phyloP scores from a whole-genome alignment of 1,284 basidiomycete species.

The Boletellus deceptivus region DNA sequence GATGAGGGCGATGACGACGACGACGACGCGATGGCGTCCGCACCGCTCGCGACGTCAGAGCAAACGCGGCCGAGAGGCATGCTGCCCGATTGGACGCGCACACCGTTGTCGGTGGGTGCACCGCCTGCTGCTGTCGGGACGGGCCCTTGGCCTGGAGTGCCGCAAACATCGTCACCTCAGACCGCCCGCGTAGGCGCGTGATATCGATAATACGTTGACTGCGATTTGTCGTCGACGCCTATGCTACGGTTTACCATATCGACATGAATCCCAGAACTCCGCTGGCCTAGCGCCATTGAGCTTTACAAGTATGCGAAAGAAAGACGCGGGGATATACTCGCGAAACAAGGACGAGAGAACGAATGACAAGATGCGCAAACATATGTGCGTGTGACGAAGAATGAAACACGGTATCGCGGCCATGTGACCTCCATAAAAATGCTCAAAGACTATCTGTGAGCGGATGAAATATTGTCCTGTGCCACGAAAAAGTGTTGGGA shows the following conservation, averaged over 20 bases:
- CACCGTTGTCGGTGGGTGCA: slow-evolving; percentile 58
- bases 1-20: slow-evolving; percentile 29
- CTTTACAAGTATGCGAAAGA: neutral
- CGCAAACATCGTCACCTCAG: slow-evolving; percentile 21
- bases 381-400: neutral
- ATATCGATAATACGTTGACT: slow-evolving; percentile 1
- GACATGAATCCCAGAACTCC: slow-evolving; percentile 9
- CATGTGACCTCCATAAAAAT: neutral
- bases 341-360: neutral
- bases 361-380: neutral
- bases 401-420: slow-evolving; percentile 1
- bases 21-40: slow-evolving; percentile 41
- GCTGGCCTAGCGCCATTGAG: slow-evolving; percentile 12
- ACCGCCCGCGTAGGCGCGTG: slow-evolving; percentile 31
- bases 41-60: slow-evolving; percentile 37
- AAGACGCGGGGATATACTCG: neutral
- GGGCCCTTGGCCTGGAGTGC: slow-evolving; percentile 9
- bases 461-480: slow-evolving; percentile 4
- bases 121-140: slow-evolving; percentile 42
- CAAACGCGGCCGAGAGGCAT: slow-evolving; percentile 39
- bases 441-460: slow-evolving; percentile 3
- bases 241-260: slow-evolving; percentile 8
- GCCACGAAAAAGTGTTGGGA: slow-evolving; percentile 1
- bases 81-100: slow-evolving; percentile 80
- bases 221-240: slow-evolving; percentile 11